Percentiles rank a stretch among this genome's conserved stretches.
phyloP scores from a whole-genome alignment of 345 rosid species.

The Hibiscus trionum region DNA sequence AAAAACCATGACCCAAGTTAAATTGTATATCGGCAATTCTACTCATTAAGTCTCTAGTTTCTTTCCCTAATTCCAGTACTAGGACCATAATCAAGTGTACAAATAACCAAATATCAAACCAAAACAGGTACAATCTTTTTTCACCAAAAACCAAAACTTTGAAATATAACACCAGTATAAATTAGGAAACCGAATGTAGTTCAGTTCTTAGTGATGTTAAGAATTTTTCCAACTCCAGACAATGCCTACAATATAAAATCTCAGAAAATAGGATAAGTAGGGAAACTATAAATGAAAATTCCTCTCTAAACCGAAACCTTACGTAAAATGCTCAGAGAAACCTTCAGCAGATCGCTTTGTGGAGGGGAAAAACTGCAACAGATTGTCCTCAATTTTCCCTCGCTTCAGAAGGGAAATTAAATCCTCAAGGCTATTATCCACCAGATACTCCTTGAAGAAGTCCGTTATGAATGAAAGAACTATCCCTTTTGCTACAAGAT shows the following conservation, averaged over 20 bases:
- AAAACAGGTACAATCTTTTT: neutral
- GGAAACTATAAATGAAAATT: neutral
- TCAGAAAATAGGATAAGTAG: neutral
- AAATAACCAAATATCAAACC: neutral
- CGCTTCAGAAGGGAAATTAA: slow-evolving; percentile 84
- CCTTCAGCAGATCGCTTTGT: slow-evolving; percentile 77
- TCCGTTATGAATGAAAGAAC: slow-evolving; percentile 89
- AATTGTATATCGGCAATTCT: neutral
- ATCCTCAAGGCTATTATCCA: slow-evolving; percentile 93
- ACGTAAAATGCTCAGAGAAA: slow-evolving; percentile 96
- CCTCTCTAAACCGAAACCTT: slow-evolving; percentile 22
- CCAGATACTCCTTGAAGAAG: slow-evolving; percentile 94
- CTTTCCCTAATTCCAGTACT: neutral
- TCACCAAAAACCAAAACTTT: neutral
- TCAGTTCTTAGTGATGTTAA: neutral
- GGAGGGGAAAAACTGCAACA: slow-evolving; percentile 75
- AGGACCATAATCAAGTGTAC: neutral
- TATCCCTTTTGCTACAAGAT: slow-evolving; percentile 97
- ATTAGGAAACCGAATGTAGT: neutral
- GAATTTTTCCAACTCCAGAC: neutral
- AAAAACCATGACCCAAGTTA: neutral
- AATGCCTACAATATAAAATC: neutral
- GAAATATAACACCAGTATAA: neutral
- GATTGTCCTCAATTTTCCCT: slow-evolving; percentile 92
- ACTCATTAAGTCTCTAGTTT: neutral